Percentiles rank a stretch among this genome's conserved stretches.
These are phyloP conservation scores for Thalassiosira sp. DNA, from an alignment of 352 stramenopile genomes.

Conservation along the genomic window DNA sequence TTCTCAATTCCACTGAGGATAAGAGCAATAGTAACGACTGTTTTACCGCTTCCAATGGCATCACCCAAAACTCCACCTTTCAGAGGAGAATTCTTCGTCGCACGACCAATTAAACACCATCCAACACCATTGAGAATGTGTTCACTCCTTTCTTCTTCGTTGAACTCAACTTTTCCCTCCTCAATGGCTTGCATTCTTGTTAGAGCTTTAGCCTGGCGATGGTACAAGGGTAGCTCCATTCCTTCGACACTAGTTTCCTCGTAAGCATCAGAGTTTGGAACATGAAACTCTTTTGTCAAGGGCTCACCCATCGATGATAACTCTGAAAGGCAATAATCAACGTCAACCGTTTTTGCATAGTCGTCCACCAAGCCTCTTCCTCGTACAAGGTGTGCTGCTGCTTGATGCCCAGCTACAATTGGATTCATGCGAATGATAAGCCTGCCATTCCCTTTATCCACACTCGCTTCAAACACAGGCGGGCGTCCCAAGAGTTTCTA, in stretches of 20 bases:
- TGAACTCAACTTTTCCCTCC: slow-evolving; percentile 45
- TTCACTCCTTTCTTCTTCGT: slow-evolving; percentile 57
- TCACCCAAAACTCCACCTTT: slow-evolving; percentile 62
- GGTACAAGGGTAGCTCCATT: slow-evolving; percentile 52
- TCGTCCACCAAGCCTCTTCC: slow-evolving; percentile 36
- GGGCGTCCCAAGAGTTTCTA: slow-evolving; percentile 47
- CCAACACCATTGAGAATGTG: slow-evolving; percentile 52
- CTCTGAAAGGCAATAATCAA: slow-evolving; percentile 58
- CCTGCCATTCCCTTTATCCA: slow-evolving; percentile 41
- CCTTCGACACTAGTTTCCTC: slow-evolving; percentile 31
- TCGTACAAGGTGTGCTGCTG: slow-evolving; percentile 45
- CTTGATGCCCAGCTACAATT: slow-evolving; percentile 52
- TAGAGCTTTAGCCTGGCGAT: slow-evolving; percentile 52
- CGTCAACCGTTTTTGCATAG: slow-evolving; percentile 19
- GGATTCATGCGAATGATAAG: slow-evolving; percentile 58
- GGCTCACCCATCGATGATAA: slow-evolving; percentile 58
- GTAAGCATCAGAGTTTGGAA: slow-evolving; percentile 47
- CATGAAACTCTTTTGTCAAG: slow-evolving; percentile 56
- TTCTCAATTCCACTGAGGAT: slow-evolving; percentile 50
- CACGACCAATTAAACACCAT: slow-evolving; percentile 56
- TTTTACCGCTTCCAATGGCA: slow-evolving; percentile 62
- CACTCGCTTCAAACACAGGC: slow-evolving; percentile 45
- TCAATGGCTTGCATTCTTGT: slow-evolving; percentile 59
- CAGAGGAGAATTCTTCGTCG: slow-evolving; percentile 44
- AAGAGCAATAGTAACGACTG: slow-evolving; percentile 53